Base-by-base conservation (phyloP, 2,329 filamentous ascomycete genomes). In the Aureobasidium sp. region DNA sequence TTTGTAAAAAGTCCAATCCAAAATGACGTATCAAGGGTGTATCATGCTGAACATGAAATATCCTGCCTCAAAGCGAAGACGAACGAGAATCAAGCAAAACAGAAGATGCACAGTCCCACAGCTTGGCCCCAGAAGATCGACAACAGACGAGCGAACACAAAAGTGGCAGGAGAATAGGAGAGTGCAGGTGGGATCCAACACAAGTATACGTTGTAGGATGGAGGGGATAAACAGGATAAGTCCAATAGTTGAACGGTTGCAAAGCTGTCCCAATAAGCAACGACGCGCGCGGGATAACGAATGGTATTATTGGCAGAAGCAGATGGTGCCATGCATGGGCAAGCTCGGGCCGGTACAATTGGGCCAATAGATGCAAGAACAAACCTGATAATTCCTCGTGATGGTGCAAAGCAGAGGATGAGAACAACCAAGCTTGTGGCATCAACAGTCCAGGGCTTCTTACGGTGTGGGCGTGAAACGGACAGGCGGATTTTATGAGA, bases 181-280 rank as follows among this genome's bases (percentile, higher is more conserved):
- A 49, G 47, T 30, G 29, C 27, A 21, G 21, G 21, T 21, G 15
- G 47, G 48, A 52, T 52, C 7, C 49, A 52, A 29, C 34, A 52
- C 47, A 36, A 25, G 30, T 50, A 50, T 13, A 10, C 32, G 47
- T 50, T 52, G 49, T 16, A 52, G 49, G 49, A 52, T 52, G 32
- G 32, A 39, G 39, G 48, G 45, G 21, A 52, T 6, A 39, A 27
- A 29, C 32, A 36, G 34, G 49, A 29, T 13, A 52, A 48, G 49
- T 52, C 39, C 53, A 57, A 57, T 57, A 57, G 53, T 57, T 57
- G 53, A 57, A 57, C 39, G 39, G 53, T 57, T 54, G 13, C 13
- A 9, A 27, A 45, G 41, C 16, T 15, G 27, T 29, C 29, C 29
- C 53, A 57, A 57, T 57, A 57, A 57, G 53, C 53, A 57, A 57